These are phyloP conservation scores for Backusella sp. DNA, from an alignment of 192 early-diverging fungal genomes.

Conservation along the genomic window DNA sequence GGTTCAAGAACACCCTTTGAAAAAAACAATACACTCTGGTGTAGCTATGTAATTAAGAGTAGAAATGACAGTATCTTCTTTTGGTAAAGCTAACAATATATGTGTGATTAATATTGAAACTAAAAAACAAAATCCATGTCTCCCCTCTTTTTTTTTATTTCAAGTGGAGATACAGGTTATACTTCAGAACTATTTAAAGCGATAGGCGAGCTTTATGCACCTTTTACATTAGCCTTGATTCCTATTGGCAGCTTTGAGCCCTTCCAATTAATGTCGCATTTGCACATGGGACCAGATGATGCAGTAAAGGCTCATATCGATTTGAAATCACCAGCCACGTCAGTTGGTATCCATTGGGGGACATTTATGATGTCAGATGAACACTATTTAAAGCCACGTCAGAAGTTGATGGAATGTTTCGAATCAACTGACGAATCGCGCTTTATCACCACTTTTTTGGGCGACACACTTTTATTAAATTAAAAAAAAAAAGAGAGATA, in stretches of 20 bases:
- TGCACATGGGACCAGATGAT: conserved; percentile 56
- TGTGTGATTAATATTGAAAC: background rate
- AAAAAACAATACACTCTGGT: conserved; percentile 39
- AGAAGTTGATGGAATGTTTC: background rate
- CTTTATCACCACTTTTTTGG: conserved; percentile 32
- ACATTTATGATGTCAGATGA: conserved; percentile 66
- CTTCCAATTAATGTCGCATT: conserved; percentile 46
- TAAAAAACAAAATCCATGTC: background rate
- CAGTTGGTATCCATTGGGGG: conserved; percentile 61
- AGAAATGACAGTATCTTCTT: conserved; percentile 45
- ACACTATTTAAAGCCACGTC: conserved; percentile 52
- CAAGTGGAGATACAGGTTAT: conserved; percentile 54
- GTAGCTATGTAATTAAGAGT: conserved; percentile 47
- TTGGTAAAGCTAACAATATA: conserved; percentile 28
- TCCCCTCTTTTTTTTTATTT: background rate
- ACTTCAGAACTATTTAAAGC: conserved; percentile 46
- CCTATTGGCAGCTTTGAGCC: conserved; percentile 58
- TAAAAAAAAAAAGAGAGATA: background rate
- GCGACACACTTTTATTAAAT: conserved; percentile 21
- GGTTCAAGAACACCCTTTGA: conserved; percentile 33
- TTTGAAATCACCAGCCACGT: conserved; percentile 35
- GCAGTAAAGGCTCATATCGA: conserved; percentile 48
- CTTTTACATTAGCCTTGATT: conserved; percentile 50
- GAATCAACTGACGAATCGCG: conserved; percentile 8
- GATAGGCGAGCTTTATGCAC: conserved; percentile 49